These are phyloP conservation scores for Annulohypoxylon nitens DNA, from an alignment of 495 filamentous ascomycete species.

Conservation along the genomic window DNA sequence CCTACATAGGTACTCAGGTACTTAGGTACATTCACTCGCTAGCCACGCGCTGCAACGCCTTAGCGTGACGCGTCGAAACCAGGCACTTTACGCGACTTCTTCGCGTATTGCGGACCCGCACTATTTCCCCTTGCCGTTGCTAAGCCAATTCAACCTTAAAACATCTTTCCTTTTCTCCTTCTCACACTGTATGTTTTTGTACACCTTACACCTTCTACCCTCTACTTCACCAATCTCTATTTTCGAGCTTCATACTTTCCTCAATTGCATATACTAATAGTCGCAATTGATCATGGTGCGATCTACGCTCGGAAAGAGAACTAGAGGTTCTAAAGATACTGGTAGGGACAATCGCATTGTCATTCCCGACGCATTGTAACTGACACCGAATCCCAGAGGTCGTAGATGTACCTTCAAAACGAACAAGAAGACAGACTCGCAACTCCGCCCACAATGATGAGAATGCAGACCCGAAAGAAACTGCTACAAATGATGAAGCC, in stretches of 20 bases:
- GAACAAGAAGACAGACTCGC: conserved; percentile 71
- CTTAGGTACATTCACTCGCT: conserved; percentile 7
- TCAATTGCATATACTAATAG: conserved; percentile 17
- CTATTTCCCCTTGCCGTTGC: conserved; percentile 43
- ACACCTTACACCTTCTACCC: conserved; percentile 9
- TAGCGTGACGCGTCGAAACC: conserved; percentile 22
- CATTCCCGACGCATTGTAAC: conserved; percentile 46
- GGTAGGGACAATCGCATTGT: conserved; percentile 64
- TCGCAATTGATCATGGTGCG: conserved; percentile 67
- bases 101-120: conserved; percentile 47
- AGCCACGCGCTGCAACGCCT: conserved; percentile 1
- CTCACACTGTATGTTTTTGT: conserved; percentile 8
- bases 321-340: conserved; percentile 65
- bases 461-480: conserved; percentile 66
- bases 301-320: conserved; percentile 80
- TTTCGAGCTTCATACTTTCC: conserved; percentile 16
- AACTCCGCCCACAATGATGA: conserved; percentile 55
- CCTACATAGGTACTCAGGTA: not conserved
- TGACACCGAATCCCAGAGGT: conserved; percentile 54
- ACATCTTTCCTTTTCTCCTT: conserved; percentile 15
- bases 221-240: conserved; percentile 9
- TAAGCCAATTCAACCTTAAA: conserved; percentile 39
- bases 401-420: conserved; percentile 62
- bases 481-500: conserved; percentile 54
- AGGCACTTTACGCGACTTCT: conserved; percentile 48